These are phyloP conservation scores for Populus hybrid DNA, from an alignment of 441 rosid genomes.

Conservation along the genomic window DNA sequence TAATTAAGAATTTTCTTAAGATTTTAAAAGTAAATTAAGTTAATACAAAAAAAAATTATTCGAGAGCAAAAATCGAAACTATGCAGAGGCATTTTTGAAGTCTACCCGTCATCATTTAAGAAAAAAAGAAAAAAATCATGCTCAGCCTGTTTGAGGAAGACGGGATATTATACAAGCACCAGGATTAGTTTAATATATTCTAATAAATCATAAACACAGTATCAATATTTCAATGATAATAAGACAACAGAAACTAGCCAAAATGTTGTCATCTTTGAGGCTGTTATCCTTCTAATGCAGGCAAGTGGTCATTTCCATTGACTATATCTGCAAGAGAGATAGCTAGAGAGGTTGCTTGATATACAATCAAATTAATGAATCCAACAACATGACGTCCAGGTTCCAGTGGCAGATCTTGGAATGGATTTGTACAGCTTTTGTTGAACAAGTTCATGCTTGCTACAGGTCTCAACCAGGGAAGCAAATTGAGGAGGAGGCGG, in stretches of 20 bases:
- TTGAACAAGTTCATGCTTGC: constrained; percentile 29
- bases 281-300: not conserved
- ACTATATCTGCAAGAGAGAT: not conserved
- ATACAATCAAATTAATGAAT: constrained; percentile 19
- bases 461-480: constrained; percentile 34
- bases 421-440: constrained; percentile 21
- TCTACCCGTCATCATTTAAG: not conserved
- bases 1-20: too few species aligned
- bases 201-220: not conserved
- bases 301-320: not conserved
- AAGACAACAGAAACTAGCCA: not conserved
- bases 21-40: too few species aligned
- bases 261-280: not conserved
- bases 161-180: not conserved
- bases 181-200: not conserved
- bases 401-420: constrained; percentile 44
- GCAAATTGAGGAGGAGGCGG: constrained; percentile 20
- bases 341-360: constrained; percentile 15
- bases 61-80: not conserved
- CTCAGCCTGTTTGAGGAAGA: not conserved
- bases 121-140: not conserved
- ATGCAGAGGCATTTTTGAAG: not conserved
- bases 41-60: too few species aligned
- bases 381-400: constrained; percentile 22
- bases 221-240: too few species aligned